Conservation (phyloP, 805 yeast genomes). For the Saturnispora saitoi region DNA sequence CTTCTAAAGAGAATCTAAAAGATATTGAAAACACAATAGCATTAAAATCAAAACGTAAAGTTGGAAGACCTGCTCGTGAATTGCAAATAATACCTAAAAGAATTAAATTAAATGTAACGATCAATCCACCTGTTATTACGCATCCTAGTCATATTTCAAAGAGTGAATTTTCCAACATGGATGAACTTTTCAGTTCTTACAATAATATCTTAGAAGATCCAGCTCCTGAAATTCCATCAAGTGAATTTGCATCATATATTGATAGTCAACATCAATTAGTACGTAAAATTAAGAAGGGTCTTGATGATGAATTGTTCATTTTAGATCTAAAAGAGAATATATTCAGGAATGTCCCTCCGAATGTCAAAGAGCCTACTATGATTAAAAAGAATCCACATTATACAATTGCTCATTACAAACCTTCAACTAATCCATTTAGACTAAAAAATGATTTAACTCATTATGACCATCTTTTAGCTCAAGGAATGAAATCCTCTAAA, state of each 20-base stretch:
- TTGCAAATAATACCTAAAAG: neutral
- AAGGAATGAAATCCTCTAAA: constrained; percentile 64
- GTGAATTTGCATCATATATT: constrained; percentile 55
- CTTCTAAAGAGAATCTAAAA: neutral
- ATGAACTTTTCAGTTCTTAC: constrained; percentile 45
- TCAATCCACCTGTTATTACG: constrained; percentile 42
- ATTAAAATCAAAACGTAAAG: neutral
- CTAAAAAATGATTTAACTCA: constrained; percentile 37
- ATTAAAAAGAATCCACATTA: constrained; percentile 26
- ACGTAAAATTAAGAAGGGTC: constrained; percentile 38
- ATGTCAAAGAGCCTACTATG: constrained; percentile 32
- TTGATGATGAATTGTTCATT: constrained; percentile 34
- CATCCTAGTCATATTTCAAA: constrained; percentile 50
- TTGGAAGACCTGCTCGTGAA: neutral
- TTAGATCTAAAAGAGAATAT: constrained; percentile 37
- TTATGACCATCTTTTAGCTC: constrained; percentile 67
- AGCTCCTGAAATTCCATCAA: constrained; percentile 38
- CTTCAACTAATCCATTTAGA: constrained; percentile 36
- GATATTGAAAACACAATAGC: neutral
- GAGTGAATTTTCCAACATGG: constrained; percentile 37
- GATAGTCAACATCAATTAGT: constrained; percentile 41
- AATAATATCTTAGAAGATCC: constrained; percentile 46
- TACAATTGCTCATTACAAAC: constrained; percentile 23
- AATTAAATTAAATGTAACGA: constrained; percentile 25
- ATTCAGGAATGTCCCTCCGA: constrained; percentile 40